Evolutionary conservation across 495 filamentous ascomycete genomes (phyloP).

Genomic region (Sabuloglossum arenarium): DNA sequence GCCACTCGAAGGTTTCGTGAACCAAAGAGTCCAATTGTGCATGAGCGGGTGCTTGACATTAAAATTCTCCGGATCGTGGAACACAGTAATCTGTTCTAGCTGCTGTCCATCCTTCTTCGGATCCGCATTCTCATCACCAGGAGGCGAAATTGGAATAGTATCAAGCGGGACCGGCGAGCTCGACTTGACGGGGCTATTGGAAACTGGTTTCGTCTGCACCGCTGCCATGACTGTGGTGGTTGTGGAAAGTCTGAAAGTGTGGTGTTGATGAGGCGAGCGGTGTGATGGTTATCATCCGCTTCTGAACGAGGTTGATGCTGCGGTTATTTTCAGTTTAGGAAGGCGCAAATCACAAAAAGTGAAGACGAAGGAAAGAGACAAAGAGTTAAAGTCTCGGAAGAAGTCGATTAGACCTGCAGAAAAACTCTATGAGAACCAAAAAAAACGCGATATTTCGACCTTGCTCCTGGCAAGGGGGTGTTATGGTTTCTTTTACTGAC

Average conservation of each 20-base stretch:
- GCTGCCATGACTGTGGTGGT: conserved; percentile 7
- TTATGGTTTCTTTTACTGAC: neutral
- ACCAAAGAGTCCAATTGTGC: conserved; percentile 96
- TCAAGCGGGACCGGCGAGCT: conserved; percentile 27
- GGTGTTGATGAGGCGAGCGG: neutral
- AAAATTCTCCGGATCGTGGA: conserved; percentile 95
- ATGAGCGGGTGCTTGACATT: conserved; percentile 95
- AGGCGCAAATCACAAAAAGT: neutral
- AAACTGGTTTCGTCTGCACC: conserved; percentile 1
- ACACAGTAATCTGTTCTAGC: conserved; percentile 61
- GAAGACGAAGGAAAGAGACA: neutral
- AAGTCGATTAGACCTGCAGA: neutral
- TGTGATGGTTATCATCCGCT: neutral
- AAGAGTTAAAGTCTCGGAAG: neutral
- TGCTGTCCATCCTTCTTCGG: conserved; percentile 14
- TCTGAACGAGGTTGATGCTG: neutral
- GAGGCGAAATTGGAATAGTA: conserved; percentile 56
- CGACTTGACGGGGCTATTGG: conserved; percentile 9
- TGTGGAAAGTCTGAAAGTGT: neutral
- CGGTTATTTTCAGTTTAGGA: neutral
- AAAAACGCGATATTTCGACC: neutral
- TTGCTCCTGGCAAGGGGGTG: conserved; percentile 1
- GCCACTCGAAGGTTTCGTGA: conserved; percentile 93
- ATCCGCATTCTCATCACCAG: conserved; percentile 11
- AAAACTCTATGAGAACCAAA: neutral